Percentiles rank a stretch among this genome's conserved stretches.
phyloP scores from a whole-genome alignment of 2,329 filamentous ascomycete genomes.

The Coniochaeta sp. region DNA sequence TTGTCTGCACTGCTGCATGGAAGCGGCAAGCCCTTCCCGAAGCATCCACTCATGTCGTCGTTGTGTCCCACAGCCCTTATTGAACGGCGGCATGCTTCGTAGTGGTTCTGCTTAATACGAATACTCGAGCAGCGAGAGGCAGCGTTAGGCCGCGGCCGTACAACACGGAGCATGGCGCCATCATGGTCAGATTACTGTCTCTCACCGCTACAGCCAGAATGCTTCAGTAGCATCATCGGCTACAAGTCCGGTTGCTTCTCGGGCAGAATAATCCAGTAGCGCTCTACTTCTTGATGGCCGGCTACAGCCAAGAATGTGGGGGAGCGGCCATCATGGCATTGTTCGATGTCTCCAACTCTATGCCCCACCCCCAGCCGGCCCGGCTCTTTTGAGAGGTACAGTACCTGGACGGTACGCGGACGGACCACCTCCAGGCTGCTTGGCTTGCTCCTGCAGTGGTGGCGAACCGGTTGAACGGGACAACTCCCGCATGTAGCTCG shows the following conservation, averaged over 20 bases:
- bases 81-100: background rate
- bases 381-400: background rate
- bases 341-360: background rate
- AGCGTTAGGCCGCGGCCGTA: background rate
- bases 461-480: conserved; percentile 1
- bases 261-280: no score
- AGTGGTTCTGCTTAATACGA: background rate
- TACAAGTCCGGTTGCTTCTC: background rate
- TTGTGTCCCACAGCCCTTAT: background rate
- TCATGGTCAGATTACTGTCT: conserved; percentile 1
- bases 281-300: no score
- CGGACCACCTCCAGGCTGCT: background rate
- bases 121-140: background rate
- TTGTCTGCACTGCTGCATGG: background rate
- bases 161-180: background rate
- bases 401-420: background rate
- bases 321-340: conserved; percentile 1
- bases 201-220: background rate
- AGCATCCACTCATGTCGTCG: background rate
- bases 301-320: conserved; percentile 3
- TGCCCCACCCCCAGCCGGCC: background rate
- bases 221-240: background rate
- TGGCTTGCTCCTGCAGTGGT: background rate
- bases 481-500: background rate
- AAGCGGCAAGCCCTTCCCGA: background rate